phyloP scores from a whole-genome alignment of 768 basidiomycete species.

The Auriculariales sp. region DNA sequence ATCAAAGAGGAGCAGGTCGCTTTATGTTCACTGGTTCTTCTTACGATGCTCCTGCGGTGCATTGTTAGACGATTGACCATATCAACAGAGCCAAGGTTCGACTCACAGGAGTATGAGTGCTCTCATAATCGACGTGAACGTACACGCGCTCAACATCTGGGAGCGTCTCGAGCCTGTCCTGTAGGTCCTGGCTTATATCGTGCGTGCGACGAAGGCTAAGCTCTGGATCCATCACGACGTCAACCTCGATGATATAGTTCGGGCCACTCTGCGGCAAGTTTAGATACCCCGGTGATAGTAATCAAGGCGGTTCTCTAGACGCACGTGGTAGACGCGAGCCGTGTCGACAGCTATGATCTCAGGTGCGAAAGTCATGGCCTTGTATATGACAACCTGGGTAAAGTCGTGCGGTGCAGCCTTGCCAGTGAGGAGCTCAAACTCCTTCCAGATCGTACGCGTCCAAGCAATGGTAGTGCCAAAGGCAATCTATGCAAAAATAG shows the following conservation, averaged over 20 bases:
- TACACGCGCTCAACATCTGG: constrained; percentile 88
- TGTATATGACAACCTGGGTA: constrained; percentile 83
- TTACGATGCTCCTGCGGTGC: no score
- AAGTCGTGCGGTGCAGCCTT: constrained; percentile 88
- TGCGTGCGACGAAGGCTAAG: constrained; percentile 86
- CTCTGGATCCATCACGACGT: constrained; percentile 80
- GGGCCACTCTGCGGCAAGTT: no score
- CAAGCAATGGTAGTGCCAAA: constrained; percentile 68
- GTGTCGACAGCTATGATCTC: constrained; percentile 83
- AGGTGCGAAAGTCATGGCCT: constrained; percentile 76
- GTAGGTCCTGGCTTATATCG: constrained; percentile 68
- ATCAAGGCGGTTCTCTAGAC: no score
- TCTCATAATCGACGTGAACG: constrained; percentile 91
- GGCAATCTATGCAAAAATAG: constrained; percentile 38
- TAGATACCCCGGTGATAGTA: no score
- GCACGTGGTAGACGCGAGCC: constrained; percentile 86
- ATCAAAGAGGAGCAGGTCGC: no score
- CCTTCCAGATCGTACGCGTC: constrained; percentile 56
- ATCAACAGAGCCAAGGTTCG: no score
- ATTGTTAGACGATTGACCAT: no score
- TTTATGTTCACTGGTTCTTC: no score
- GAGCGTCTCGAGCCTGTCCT: constrained; percentile 78
- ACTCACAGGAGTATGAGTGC: constrained; percentile 55
- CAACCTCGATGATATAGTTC: constrained; percentile 91
- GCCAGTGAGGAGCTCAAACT: constrained; percentile 82